Base-by-base conservation (phyloP, 805 yeast species). In the Candida peoriensis region DNA sequence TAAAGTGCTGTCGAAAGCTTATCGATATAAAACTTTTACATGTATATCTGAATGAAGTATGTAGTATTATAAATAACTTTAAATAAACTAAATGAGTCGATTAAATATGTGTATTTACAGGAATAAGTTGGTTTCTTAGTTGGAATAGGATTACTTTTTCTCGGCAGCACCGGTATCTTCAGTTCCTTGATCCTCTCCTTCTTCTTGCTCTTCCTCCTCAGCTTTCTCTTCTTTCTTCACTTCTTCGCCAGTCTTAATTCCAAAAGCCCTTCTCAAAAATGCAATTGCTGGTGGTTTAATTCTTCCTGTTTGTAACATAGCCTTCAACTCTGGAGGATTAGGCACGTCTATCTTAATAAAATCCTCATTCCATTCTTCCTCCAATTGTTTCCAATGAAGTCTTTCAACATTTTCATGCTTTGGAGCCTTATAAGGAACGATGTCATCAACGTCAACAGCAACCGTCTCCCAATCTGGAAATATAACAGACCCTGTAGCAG, bases 401-500 rank as follows among this genome's bases (percentile, higher is more conserved):
- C 19, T 25, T 16, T 15, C 15, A 18, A 25, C 28, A n/a, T 11
- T 25, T 8, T n/a, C 16, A 16, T 10, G 11, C 15, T 25, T 25
- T 16, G 28, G 28, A 6, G 28, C 37, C 14, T 20, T 26, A 24
- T 13, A 23, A 13, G n/a, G 33, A 7, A 24, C 29, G 6, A 15
- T 8, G n/a, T 20, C 24, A 10, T 27, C 24, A 6, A n/a, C 26
- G 12, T 22, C 17, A 14, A 15, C 13, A 13, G 24, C 29, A 11
- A 28, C 27, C 14, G 21, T 16, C 12, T 25, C 28, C 28, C 28
- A 25, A 9, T 19, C 28, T 10, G 47, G 46, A 33, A 54, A 61
- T n/a, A 42, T 44, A 36, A 61, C 63, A 10, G 55, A 33, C 1
- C 66, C 65, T 1, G 63, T 51, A 1, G 65, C 63, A 10, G 65